A percentile compares a stretch with the other conserved stretches of the same genome.
Conservation (phyloP, 192 early-diverging fungal genomes). For the Pilaira anomala region DNA sequence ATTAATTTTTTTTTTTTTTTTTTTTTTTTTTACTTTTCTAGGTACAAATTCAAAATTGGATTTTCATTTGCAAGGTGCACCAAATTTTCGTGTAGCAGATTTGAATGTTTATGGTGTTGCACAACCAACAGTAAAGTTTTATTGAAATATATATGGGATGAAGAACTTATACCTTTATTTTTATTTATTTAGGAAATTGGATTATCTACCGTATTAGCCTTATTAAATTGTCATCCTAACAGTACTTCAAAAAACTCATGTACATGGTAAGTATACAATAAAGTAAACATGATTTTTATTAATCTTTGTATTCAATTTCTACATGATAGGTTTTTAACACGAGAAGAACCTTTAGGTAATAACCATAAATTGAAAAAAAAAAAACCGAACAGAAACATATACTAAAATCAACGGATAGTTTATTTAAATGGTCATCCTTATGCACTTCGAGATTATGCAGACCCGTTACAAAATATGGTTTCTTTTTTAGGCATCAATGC, state of each 20-base stretch:
- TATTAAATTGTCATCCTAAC: slow-evolving; percentile 51
- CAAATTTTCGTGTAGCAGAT: slow-evolving; percentile 61
- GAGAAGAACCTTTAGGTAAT: slow-evolving; percentile 40
- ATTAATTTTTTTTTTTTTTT: neutral
- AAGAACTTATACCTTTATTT: neutral
- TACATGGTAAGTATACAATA: slow-evolving; percentile 25
- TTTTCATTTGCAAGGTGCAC: slow-evolving; percentile 62
- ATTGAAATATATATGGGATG: neutral
- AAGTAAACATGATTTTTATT: neutral
- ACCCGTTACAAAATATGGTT: slow-evolving; percentile 52
- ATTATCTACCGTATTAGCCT: slow-evolving; percentile 50
- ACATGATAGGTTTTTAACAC: slow-evolving; percentile 35
- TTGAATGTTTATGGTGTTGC: slow-evolving; percentile 62
- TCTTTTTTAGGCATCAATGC: slow-evolving; percentile 54
- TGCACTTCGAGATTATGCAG: slow-evolving; percentile 53
- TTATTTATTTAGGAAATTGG: slow-evolving; percentile 36
- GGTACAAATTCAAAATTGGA: slow-evolving; percentile 44
- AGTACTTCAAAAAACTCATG: slow-evolving; percentile 18
- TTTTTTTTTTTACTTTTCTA: slow-evolving; percentile 6
- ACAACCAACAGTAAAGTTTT: slow-evolving; percentile 48
- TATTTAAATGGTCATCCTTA: slow-evolving; percentile 62
- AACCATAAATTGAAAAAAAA: neutral
- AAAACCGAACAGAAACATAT: neutral
- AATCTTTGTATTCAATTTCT: slow-evolving; percentile 1
- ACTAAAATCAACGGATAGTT: slow-evolving; percentile 20